These are phyloP conservation scores for Viola odorata DNA, from an alignment of 345 rosid species.

Conservation along the genomic window DNA sequence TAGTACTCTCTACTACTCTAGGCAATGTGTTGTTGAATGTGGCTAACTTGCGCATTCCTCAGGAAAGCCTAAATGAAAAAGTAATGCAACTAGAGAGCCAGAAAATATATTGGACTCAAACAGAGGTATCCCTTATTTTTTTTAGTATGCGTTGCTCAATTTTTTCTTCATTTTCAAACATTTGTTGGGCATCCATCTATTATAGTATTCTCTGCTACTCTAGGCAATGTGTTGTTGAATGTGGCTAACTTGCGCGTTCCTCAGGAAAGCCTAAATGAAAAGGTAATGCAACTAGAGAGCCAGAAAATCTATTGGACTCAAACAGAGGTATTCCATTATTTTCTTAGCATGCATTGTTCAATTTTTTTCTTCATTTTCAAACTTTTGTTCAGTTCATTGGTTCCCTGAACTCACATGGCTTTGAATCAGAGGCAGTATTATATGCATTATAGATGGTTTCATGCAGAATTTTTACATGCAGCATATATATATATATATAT, in stretches of 20 bases:
- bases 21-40: neutral
- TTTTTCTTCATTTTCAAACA: neutral
- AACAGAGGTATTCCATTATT: constrained; percentile 40
- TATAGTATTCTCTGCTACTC: too few species aligned
- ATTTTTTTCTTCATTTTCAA: neutral
- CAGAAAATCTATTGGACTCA: constrained; percentile 41
- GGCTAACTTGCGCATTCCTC: constrained; percentile 26
- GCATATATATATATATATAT: too few species aligned
- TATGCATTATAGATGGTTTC: too few species aligned
- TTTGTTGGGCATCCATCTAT: too few species aligned
- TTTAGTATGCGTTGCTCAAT: neutral
- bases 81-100: constrained; percentile 47
- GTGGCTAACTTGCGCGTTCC: constrained; percentile 17
- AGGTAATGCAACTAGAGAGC: constrained; percentile 43
- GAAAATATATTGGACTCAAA: constrained; percentile 35
- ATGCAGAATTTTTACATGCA: too few species aligned
- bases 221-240: neutral
- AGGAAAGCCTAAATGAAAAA: constrained; percentile 55
- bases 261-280: constrained; percentile 57
- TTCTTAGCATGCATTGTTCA: neutral
- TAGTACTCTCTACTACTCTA: too few species aligned
- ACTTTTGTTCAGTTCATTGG: neutral
- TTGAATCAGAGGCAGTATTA: too few species aligned
- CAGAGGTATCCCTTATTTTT: constrained; percentile 44
- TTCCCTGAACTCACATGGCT: too few species aligned